Evolutionary conservation across 108 stramenopile genomes (phyloP), one percentile per base, ranked within the genome.

Genomic region (Skeletonema menzelii): DNA sequence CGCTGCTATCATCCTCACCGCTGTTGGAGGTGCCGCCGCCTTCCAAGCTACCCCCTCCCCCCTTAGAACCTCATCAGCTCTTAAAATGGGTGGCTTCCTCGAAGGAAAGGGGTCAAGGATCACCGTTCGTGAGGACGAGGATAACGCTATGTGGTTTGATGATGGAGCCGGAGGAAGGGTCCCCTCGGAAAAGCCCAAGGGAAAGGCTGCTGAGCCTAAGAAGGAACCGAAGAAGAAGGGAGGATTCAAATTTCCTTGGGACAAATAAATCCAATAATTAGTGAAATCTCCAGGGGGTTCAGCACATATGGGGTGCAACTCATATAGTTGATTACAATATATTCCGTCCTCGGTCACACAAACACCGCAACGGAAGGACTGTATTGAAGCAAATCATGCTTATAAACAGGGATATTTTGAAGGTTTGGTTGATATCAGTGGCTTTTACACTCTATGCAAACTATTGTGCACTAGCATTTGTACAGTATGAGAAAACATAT

Each of bases 101-200:
- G 81, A 73, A 42, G 84, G 84, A 22, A 61, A 44, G 24, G 84
- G 84, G 26, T n/a, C 44, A 11, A 77, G 69, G 28, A 85, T 85
- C 59, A 85, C 84, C 17, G 56, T 85, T 22, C 81, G 84, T 42
- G 84, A 85, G 2, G 84, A 85, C 28, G 84, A 85, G 65, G 84
- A 85, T 59, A 40, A 8, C 34, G 84, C 81, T 62, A 85, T 85
- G 84, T 85, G 81, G 81, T 59, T 85, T 59, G 84, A 82, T 30
- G 84, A 85, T 55, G 71, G 65, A 4, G 22, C 63, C 8, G 71
- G 70, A 1, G 71, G 66, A 24, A 31, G 65, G 17, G 19, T 31
- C 3, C 46, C 70, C 0, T 47, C 69, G 26, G 70, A 71, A 32
- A 69, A 69, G 63, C 77, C 77, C 1, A 79, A 73, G 79, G 61